Conservation (phyloP, 78 protist genomes). For the Cavenderia fasciculata region DNA sequence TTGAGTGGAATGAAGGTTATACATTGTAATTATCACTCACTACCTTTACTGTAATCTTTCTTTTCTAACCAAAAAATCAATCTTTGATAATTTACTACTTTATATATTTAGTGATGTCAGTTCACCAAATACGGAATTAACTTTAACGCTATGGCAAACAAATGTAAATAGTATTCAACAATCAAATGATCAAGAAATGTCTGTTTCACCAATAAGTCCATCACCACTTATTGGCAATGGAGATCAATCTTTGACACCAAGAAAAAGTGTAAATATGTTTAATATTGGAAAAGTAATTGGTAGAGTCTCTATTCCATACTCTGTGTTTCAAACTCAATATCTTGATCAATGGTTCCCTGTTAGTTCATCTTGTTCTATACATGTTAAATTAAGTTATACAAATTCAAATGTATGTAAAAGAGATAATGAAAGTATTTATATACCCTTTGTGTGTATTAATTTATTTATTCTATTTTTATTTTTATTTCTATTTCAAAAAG, state of each 20-base stretch:
- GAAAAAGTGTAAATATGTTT: no score
- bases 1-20: slow-evolving; percentile 79
- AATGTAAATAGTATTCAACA: not conserved
- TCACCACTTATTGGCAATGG: no score
- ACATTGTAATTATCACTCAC: slow-evolving; percentile 38
- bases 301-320: slow-evolving; percentile 41
- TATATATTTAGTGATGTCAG: slow-evolving; percentile 57
- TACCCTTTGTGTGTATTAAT: not conserved
- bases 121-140: slow-evolving; percentile 29
- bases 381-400: slow-evolving; percentile 62
- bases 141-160: slow-evolving; percentile 66
- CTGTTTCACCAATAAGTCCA: no score
- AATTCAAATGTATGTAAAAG: slow-evolving; percentile 32
- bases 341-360: slow-evolving; percentile 63
- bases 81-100: not conserved
- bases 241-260: no score
- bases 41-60: not conserved
- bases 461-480: no score
- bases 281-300: slow-evolving; percentile 41
- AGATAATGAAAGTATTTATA: not conserved
- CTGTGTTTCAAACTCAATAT: slow-evolving; percentile 46
- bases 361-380: slow-evolving; percentile 17
- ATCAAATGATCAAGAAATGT: no score
- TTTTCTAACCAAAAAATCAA: not conserved
- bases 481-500: no score